Evolutionary conservation across 1,139 yeast species (phyloP).

Genomic region (Yamadazyma kanchanaburiensis): DNA sequence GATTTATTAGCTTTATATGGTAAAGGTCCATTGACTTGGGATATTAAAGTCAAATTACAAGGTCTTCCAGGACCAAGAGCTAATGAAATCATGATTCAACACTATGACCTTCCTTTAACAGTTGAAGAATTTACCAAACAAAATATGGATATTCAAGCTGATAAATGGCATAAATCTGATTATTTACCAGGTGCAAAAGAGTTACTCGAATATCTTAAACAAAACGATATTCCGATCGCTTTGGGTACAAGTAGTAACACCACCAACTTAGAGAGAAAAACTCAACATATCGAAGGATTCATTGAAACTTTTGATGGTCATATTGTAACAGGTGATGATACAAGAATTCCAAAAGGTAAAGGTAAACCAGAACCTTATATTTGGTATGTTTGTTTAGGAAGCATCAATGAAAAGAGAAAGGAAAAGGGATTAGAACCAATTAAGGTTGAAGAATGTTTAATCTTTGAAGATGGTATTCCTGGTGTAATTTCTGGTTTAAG

Average conservation of each 20-base stretch:
- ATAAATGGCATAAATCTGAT: constrained; percentile 58
- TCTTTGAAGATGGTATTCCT: constrained; percentile 92
- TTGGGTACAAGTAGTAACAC: constrained; percentile 84
- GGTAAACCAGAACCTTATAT: constrained; percentile 95
- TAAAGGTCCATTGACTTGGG: constrained; percentile 85
- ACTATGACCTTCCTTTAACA: constrained; percentile 64
- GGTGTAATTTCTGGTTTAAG: constrained; percentile 81
- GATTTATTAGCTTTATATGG: constrained; percentile 64
- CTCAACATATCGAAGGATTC: constrained; percentile 59
- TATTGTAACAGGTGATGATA: constrained; percentile 85
- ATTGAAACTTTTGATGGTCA: constrained; percentile 65
- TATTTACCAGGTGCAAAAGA: constrained; percentile 86
- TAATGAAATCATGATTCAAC: constrained; percentile 60
- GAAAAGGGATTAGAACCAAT: constrained; percentile 41
- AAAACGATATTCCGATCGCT: constrained; percentile 67
- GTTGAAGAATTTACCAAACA: constrained; percentile 55
- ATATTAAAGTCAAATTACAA: constrained; percentile 77
- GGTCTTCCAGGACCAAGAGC: constrained; percentile 82
- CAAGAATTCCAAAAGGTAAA: constrained; percentile 72
- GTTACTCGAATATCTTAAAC: constrained; percentile 49
- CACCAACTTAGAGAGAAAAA: constrained; percentile 61
- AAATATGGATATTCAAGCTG: constrained; percentile 53
- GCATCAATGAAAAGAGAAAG: constrained; percentile 52
- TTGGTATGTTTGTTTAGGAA: constrained; percentile 76
- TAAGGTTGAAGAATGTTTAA: constrained; percentile 71